Evolutionary conservation across 768 basidiomycete species (phyloP).

Genomic region (Amanita rimosa): DNA sequence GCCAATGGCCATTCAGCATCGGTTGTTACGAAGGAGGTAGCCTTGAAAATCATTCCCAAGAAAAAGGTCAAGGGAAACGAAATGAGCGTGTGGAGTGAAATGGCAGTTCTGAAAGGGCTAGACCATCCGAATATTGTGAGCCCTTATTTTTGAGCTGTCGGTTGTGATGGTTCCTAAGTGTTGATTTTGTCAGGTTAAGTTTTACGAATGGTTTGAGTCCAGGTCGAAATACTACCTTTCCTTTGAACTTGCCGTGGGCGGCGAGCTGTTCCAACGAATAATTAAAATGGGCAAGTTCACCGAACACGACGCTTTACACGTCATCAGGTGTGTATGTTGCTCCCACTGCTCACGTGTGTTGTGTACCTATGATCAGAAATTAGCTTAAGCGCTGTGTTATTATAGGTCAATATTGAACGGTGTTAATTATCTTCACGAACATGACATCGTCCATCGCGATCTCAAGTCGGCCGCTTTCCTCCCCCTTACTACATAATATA

Average conservation of each 20-base stretch:
- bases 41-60: constrained; percentile 87
- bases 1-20: constrained; percentile 11
- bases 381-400: neutral
- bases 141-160: constrained; percentile 6
- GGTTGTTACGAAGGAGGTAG: constrained; percentile 54
- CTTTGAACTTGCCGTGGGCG: constrained; percentile 89
- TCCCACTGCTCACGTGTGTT: neutral
- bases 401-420: constrained; percentile 72
- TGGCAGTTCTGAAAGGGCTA: constrained; percentile 83
- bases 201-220: constrained; percentile 95
- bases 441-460: constrained; percentile 94
- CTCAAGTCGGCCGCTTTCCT: constrained; percentile 51
- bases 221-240: constrained; percentile 91
- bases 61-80: constrained; percentile 93
- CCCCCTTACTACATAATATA: neutral
- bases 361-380: neutral
- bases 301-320: constrained; percentile 77
- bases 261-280: constrained; percentile 90
- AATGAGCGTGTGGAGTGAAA: constrained; percentile 81
- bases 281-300: constrained; percentile 83
- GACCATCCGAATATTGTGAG: constrained; percentile 87
- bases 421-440: constrained; percentile 80
- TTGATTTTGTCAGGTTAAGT: constrained; percentile 53
- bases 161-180: neutral
- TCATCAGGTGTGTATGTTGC: constrained; percentile 49